Percentiles rank a stretch among this genome's conserved stretches.
These are phyloP conservation scores for Collybia sordida DNA, from an alignment of 768 basidiomycete genomes.

Conservation along the genomic window DNA sequence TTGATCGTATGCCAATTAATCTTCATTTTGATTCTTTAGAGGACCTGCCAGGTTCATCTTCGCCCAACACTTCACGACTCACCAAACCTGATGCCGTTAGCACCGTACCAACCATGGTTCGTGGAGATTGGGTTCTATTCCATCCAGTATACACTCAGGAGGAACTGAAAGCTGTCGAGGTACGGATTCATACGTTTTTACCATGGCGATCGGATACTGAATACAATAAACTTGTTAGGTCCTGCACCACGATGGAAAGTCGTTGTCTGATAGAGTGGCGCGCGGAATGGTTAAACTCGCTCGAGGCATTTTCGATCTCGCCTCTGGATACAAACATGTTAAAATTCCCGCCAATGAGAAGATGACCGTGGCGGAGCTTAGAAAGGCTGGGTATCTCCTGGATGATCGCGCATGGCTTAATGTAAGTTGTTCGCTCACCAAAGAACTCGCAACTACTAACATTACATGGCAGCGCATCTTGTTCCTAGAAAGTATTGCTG, in stretches of 20 bases:
- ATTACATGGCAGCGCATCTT: conserved; percentile 41
- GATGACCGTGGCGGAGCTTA: conserved; percentile 72
- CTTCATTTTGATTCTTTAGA: conserved; percentile 5
- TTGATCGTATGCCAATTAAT: not conserved
- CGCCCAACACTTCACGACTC: conserved; percentile 21
- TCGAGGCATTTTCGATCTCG: conserved; percentile 76
- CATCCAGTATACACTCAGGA: conserved; percentile 86
- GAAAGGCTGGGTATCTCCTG: conserved; percentile 72
- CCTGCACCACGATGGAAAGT: conserved; percentile 63
- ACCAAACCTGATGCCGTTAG: conserved; percentile 46
- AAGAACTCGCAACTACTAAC: not conserved
- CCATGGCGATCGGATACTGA: not conserved
- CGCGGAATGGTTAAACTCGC: conserved; percentile 55
- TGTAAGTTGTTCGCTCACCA: conserved; percentile 34
- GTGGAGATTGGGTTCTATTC: conserved; percentile 88
- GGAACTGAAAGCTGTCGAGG: conserved; percentile 74
- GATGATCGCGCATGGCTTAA: conserved; percentile 75
- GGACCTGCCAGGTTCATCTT: conserved; percentile 14
- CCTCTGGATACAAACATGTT: conserved; percentile 83
- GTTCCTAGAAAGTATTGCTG: conserved; percentile 86
- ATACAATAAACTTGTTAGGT: conserved; percentile 43
- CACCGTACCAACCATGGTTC: conserved; percentile 54
- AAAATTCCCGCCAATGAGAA: conserved; percentile 57
- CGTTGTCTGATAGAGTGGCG: conserved; percentile 74
- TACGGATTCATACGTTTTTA: conserved; percentile 25